Conservation (phyloP, 768 basidiomycete genomes). For the Clitopilus hobsonii region DNA sequence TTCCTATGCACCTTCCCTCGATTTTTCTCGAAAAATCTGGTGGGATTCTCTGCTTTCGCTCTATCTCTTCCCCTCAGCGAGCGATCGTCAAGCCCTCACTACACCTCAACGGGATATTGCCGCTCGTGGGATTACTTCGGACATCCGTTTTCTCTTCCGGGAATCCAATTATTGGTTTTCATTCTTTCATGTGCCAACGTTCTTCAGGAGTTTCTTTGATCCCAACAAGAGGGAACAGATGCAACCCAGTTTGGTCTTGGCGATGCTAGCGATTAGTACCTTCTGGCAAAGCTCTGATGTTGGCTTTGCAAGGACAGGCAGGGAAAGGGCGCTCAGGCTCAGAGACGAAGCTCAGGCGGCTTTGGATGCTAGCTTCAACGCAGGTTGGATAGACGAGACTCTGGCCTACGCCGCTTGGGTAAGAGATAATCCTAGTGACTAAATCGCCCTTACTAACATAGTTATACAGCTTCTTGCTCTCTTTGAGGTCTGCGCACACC, state of each 20-base stretch:
- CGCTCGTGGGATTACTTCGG: conserved; percentile 40
- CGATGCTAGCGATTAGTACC: conserved; percentile 59
- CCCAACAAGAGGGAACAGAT: conserved; percentile 46
- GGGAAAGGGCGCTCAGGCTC: conserved; percentile 54
- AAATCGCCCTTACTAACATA: background rate
- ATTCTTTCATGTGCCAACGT: conserved; percentile 67
- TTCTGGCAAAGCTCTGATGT: conserved; percentile 69
- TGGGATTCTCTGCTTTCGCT: conserved; percentile 67
- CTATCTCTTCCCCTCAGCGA: conserved; percentile 38
- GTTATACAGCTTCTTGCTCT: conserved; percentile 53
- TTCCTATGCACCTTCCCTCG: conserved; percentile 54
- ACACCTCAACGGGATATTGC: conserved; percentile 41
- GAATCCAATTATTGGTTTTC: conserved; percentile 69
- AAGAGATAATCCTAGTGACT: conserved; percentile 15
- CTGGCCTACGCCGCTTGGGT: conserved; percentile 78
- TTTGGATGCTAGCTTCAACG: conserved; percentile 66
- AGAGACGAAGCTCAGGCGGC: conserved; percentile 66
- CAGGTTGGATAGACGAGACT: conserved; percentile 69
- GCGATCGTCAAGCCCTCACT: conserved; percentile 27
- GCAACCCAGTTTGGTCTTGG: conserved; percentile 65
- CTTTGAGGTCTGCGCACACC: conserved; percentile 72
- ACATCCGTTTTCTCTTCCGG: conserved; percentile 62
- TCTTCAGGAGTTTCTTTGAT: conserved; percentile 57
- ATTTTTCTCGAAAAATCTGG: conserved; percentile 71
- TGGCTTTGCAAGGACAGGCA: conserved; percentile 43